Evolutionary conservation across 345 rosid species (phyloP), one percentile per base, ranked within the genome.

Genomic region (Lumnitzera racemosa): DNA sequence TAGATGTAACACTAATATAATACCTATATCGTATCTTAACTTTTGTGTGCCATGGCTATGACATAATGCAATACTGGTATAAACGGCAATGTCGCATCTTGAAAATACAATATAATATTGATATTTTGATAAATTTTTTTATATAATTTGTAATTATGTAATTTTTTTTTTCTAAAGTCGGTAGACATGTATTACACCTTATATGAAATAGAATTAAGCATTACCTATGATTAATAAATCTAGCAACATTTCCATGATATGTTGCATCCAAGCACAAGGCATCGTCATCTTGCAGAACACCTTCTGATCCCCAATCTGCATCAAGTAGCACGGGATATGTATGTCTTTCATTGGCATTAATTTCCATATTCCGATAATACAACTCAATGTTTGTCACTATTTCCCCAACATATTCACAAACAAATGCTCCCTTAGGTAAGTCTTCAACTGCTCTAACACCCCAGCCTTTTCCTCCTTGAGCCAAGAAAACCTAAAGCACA

Each of bases 211-310:
- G 31, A 27, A 3, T 27, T 27, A 5, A 27, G 31, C 24, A 53
- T 36, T 70, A 91, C 98, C 98, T 86, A 75, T 91, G 98, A 75
- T 86, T 91, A 56, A 91, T 80, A 63, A 88, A 91, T 78, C 98
- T 80, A 17, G 96, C 88, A 66, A 84, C 84, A 69, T 91, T 91
- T 66, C 98, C 98, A 74, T 79, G 79, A 31, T 52, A 70, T 2
- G 84, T 76, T 15, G 90, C 95, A 16, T 91, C 98, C 73, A 91
- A 71, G 76, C 92, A 86, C 36, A 91, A 87, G n/a, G 90, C 87
- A 69, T 89, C 80, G 65, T 79, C 77, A 72, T 77, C 91, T 57
- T 72, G 76, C 27, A 76, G 65, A 53, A 59, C 59, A 67, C 69
- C 70, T 60, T 76, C 79, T 57, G 91, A 72, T 23, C 80, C 95